Conservation (phyloP, 345 rosid species). For the Nephelium lappaceum region DNA sequence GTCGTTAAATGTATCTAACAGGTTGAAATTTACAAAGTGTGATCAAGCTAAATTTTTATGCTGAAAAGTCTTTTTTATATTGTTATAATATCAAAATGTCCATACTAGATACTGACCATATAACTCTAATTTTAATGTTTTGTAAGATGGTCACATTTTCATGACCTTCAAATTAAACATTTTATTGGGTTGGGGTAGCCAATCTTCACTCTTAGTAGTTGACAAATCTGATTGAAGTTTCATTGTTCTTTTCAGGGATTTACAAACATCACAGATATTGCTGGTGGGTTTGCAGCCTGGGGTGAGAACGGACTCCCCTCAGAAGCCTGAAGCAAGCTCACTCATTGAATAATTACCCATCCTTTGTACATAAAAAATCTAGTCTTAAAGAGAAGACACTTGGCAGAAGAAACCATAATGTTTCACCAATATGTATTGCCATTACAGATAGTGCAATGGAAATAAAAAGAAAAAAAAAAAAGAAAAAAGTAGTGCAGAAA, state of each 20-base stretch:
- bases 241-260: conserved; percentile 61
- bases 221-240: conserved; percentile 10
- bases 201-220: background rate
- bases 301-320: conserved; percentile 69
- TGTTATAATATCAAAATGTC: too few relatives aligned
- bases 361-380: background rate
- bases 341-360: background rate
- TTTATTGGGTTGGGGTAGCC: background rate
- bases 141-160: background rate
- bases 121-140: too few relatives aligned
- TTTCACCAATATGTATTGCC: background rate
- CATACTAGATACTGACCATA: too few relatives aligned
- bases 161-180: too few relatives aligned
- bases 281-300: conserved; percentile 85
- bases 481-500: background rate
- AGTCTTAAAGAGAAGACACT: background rate
- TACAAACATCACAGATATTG: conserved; percentile 59
- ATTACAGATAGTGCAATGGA: background rate
- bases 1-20: too few relatives aligned
- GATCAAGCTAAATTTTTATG: too few relatives aligned
- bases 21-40: too few relatives aligned
- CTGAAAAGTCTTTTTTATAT: too few relatives aligned
- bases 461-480: background rate
- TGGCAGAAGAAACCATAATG: background rate
- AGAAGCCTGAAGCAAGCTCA: conserved; percentile 34